These are phyloP conservation scores for Coemansia biformis DNA, from an alignment of 192 early-diverging fungal species.

Conservation along the genomic window DNA sequence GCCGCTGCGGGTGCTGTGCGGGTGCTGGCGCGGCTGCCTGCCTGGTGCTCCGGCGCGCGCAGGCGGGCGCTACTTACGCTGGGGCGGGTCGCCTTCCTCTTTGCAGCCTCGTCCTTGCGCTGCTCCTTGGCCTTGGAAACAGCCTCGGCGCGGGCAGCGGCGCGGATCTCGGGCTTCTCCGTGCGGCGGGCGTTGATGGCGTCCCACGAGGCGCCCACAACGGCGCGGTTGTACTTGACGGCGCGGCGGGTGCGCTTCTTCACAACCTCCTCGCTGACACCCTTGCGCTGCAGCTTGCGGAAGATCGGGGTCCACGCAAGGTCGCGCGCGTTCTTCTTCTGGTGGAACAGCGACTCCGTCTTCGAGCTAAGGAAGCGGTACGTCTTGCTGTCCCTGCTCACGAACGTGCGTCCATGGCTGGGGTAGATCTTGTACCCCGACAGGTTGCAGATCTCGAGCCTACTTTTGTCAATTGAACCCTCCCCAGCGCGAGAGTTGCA, in stretches of 20 bases:
- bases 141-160: slow-evolving; percentile 81
- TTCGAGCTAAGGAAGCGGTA: slow-evolving; percentile 98
- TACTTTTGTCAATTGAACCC: slow-evolving; percentile 22
- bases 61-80: slow-evolving; percentile 44
- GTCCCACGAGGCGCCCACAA: slow-evolving; percentile 94
- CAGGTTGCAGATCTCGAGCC: slow-evolving; percentile 92
- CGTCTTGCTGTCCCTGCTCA: slow-evolving; percentile 76
- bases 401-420: slow-evolving; percentile 90
- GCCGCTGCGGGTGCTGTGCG: too few species aligned
- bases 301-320: slow-evolving; percentile 94
- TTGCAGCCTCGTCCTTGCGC: slow-evolving; percentile 81
- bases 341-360: slow-evolving; percentile 94
- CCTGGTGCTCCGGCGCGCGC: too few species aligned
- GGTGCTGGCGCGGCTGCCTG: too few species aligned
- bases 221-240: slow-evolving; percentile 92
- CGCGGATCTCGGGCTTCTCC: slow-evolving; percentile 94
- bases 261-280: slow-evolving; percentile 87
- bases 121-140: slow-evolving; percentile 84
- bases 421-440: slow-evolving; percentile 99
- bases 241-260: slow-evolving; percentile 94
- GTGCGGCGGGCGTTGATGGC: slow-evolving; percentile 95
- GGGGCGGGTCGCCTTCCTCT: slow-evolving; percentile 84
- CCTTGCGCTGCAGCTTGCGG: slow-evolving; percentile 99
- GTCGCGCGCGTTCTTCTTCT: slow-evolving; percentile 97
- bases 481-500: too few species aligned